Conservation (phyloP, 2,329 filamentous ascomycete genomes). For the Amauroascus verrucosus region DNA sequence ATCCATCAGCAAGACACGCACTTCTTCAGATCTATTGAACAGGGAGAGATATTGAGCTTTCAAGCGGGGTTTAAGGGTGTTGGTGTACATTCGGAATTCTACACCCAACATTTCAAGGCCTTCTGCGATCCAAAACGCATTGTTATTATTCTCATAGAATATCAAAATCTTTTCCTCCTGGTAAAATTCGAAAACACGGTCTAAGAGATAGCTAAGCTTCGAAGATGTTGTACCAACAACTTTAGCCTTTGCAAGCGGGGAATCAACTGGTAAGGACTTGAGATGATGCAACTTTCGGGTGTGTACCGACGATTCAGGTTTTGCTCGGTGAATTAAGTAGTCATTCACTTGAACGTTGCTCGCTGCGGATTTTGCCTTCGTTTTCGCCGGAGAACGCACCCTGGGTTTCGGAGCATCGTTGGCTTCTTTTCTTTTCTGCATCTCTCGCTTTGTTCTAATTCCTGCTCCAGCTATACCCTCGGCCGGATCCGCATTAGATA, state of each 20-base stretch:
- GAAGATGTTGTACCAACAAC: slow-evolving; percentile 73
- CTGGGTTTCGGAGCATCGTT: slow-evolving; percentile 7
- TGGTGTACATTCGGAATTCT: slow-evolving; percentile 49
- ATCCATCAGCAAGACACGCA: slow-evolving; percentile 81
- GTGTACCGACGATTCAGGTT: slow-evolving; percentile 21
- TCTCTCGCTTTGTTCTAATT: slow-evolving; percentile 27
- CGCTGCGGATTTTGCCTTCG: not conserved
- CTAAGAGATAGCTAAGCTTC: slow-evolving; percentile 77
- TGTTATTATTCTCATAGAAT: slow-evolving; percentile 83
- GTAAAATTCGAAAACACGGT: slow-evolving; percentile 59
- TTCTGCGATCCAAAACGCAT: slow-evolving; percentile 75
- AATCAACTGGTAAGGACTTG: slow-evolving; percentile 28
- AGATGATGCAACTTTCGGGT: slow-evolving; percentile 23
- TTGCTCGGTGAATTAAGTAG: slow-evolving; percentile 20
- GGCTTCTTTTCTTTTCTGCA: slow-evolving; percentile 18
- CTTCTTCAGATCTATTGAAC: slow-evolving; percentile 60
- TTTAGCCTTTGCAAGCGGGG: slow-evolving; percentile 48
- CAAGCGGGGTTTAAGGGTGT: slow-evolving; percentile 47
- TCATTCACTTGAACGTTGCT: slow-evolving; percentile 17
- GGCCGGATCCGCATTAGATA: slow-evolving; percentile 29
- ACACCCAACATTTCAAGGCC: slow-evolving; percentile 62
- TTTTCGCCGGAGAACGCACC: slow-evolving; percentile 1
- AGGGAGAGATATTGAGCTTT: slow-evolving; percentile 66
- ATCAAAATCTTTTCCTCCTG: slow-evolving; percentile 73
- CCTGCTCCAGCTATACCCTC: slow-evolving; percentile 35